These are phyloP conservation scores for Suillus subluteus DNA, from an alignment of 768 basidiomycete species.

Conservation along the genomic window DNA sequence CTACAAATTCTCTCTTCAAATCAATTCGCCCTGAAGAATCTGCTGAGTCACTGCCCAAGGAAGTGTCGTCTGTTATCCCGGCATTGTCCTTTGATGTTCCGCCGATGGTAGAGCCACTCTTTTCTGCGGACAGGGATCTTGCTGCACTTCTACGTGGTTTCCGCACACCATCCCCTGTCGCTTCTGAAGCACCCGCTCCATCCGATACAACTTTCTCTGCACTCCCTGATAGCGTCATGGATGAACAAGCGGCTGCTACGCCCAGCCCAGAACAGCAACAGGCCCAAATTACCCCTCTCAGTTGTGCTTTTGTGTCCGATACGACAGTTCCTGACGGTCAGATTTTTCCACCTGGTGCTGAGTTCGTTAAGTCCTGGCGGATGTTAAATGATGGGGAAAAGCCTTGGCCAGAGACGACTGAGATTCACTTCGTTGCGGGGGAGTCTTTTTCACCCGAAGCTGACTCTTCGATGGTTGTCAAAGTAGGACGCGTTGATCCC, in stretches of 20 bases:
- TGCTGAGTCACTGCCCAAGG: conserved; percentile 31
- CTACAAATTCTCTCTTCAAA: conserved; percentile 29
- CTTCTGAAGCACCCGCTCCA: not conserved
- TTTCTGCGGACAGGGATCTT: conserved; percentile 29
- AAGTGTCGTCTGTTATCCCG: conserved; percentile 32
- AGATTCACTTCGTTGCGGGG: conserved; percentile 73
- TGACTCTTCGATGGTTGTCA: conserved; percentile 36
- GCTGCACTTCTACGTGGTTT: conserved; percentile 38
- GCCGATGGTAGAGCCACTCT: conserved; percentile 7
- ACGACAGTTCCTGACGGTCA: conserved; percentile 78
- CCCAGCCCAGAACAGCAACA: not conserved
- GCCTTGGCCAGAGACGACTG: conserved; percentile 72
- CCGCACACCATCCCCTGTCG: conserved; percentile 20
- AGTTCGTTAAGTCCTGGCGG: conserved; percentile 85
- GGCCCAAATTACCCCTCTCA: conserved; percentile 29
- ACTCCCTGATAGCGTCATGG: conserved; percentile 3
- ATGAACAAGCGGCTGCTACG: conserved; percentile 8
- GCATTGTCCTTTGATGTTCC: conserved; percentile 18
- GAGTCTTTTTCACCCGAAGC: conserved; percentile 52
- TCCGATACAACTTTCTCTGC: conserved; percentile 5
- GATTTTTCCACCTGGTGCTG: conserved; percentile 78
- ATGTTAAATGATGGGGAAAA: conserved; percentile 65
- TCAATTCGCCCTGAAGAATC: conserved; percentile 28
- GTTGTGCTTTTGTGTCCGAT: conserved; percentile 64
- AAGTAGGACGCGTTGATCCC: conserved; percentile 58